A percentile compares a stretch with the other conserved stretches of the same genome.
These are phyloP conservation scores for Phytophthora hibernalis DNA, from an alignment of 352 stramenopile genomes.

Conservation along the genomic window DNA sequence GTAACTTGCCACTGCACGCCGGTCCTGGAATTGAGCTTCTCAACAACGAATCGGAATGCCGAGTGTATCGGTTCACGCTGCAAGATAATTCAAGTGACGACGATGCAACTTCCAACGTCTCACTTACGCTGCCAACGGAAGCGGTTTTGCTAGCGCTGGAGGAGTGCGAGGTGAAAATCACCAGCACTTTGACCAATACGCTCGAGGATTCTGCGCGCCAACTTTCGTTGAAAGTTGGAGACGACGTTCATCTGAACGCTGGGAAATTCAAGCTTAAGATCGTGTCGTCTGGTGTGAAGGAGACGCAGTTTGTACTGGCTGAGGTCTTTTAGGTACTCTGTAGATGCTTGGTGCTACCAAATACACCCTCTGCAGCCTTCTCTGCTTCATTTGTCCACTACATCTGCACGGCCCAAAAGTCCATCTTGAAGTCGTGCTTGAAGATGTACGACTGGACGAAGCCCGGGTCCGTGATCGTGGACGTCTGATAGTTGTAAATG, in stretches of 20 bases:
- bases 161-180: constrained; percentile 35
- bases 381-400: constrained; percentile 12
- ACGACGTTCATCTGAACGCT: constrained; percentile 34
- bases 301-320: constrained; percentile 32
- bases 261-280: constrained; percentile 21
- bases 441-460: constrained; percentile 80
- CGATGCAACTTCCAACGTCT: constrained; percentile 23
- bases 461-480: constrained; percentile 59
- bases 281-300: constrained; percentile 15
- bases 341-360: neutral
- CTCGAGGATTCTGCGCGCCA: constrained; percentile 1
- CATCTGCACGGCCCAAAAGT: constrained; percentile 52
- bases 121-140: constrained; percentile 39
- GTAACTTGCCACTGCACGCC: constrained; percentile 34
- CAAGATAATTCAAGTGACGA: constrained; percentile 9
- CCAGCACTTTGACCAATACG: constrained; percentile 3
- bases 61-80: constrained; percentile 55
- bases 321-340: constrained; percentile 38
- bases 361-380: neutral
- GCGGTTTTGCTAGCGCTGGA: constrained; percentile 47
- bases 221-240: constrained; percentile 28
- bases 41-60: constrained; percentile 48
- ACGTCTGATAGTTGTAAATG: constrained; percentile 81
- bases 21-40: constrained; percentile 34
- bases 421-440: constrained; percentile 59